Base-by-base conservation (phyloP, 495 filamentous ascomycete genomes). In the Extremus antarcticus region DNA sequence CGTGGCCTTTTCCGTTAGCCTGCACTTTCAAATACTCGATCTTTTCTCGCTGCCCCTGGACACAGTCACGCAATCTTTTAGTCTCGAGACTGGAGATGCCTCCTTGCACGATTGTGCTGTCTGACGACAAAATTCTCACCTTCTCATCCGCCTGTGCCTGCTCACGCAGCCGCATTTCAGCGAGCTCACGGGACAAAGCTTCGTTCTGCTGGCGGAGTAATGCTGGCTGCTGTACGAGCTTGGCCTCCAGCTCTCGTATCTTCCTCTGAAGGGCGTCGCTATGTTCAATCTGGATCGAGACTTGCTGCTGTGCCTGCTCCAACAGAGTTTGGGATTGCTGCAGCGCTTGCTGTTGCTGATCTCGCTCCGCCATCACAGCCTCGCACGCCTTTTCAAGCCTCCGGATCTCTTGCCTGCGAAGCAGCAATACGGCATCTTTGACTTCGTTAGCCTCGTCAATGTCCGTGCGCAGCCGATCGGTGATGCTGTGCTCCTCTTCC, bases 401-500 rank as follows among this genome's bases (percentile, higher is more conserved):
- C 10, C 29, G 47, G 22, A 57, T 57, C 25, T 57, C 55, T 16
- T 46, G 48, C 11, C 49, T 24, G 8, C 55, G 47, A 16, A 51
- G 29, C 11, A 57, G 40, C 22, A 57, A 24, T 21, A 57, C 49
- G 1, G 55, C 55, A 32, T 57, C 55, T 47, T 57, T 57, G 39
- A 57, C 55, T 19, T 57, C 55, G 25, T 51, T 46, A 11, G n/a
- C 55, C 20, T 57, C 55, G 22, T 57, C 55, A 25, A 57, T 57
- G 25, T 57, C 55, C 1, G 55, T 57, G 19, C 55, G 55, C 39
- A 57, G 41, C 1, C 40, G 35, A 23, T 57, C 55, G 2, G 49
- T 52, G 25, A 57, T 51, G 43, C 24, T 45, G 49, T 51, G 41
- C 40, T 57, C 55, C 25, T 57, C 55, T 17, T 45, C 47, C 11